A percentile compares a stretch with the other conserved stretches of the same genome.
These are phyloP conservation scores for Penicillium coprophilum DNA, from an alignment of 495 filamentous ascomycete genomes.

Conservation along the genomic window DNA sequence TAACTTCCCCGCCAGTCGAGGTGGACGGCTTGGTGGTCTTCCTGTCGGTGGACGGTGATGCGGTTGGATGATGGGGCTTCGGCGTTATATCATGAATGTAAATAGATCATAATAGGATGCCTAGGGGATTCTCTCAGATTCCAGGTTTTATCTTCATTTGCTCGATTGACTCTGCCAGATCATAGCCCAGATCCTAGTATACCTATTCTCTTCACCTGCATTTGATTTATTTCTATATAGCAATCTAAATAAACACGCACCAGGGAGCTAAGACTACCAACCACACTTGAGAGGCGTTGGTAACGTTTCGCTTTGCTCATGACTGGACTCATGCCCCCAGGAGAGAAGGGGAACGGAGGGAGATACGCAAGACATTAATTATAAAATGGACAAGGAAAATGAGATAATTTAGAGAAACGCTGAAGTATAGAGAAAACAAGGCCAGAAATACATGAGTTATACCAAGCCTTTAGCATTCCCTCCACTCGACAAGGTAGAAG, in stretches of 20 bases:
- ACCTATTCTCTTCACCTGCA: not conserved
- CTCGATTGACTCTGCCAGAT: not conserved
- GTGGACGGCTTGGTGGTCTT: slow-evolving; percentile 28
- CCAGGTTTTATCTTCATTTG: not conserved
- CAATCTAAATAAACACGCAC: slow-evolving; percentile 12
- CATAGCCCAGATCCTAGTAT: not conserved
- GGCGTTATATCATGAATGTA: not conserved
- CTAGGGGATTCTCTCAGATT: not conserved
- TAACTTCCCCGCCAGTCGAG: slow-evolving; percentile 55
- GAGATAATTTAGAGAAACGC: slow-evolving; percentile 11
- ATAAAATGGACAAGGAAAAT: slow-evolving; percentile 29
- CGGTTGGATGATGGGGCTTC: not conserved
- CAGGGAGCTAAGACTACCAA: not conserved
- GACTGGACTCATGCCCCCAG: slow-evolving; percentile 18
- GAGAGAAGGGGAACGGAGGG: slow-evolving; percentile 14
- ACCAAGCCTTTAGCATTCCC: slow-evolving; percentile 12
- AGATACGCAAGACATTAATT: slow-evolving; percentile 30
- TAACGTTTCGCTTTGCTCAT: slow-evolving; percentile 23
- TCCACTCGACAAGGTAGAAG: slow-evolving; percentile 1
- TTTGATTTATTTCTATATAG: slow-evolving; percentile 17
- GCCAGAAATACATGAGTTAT: slow-evolving; percentile 17
- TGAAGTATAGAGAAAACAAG: slow-evolving; percentile 14
- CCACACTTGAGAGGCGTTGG: slow-evolving; percentile 8
- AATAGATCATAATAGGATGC: not conserved
- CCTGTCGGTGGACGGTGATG: slow-evolving; percentile 20